Percentiles rank a stretch among this genome's conserved stretches.
phyloP scores from a whole-genome alignment of 108 stramenopile species.

The Chaetoceros muelleri region DNA sequence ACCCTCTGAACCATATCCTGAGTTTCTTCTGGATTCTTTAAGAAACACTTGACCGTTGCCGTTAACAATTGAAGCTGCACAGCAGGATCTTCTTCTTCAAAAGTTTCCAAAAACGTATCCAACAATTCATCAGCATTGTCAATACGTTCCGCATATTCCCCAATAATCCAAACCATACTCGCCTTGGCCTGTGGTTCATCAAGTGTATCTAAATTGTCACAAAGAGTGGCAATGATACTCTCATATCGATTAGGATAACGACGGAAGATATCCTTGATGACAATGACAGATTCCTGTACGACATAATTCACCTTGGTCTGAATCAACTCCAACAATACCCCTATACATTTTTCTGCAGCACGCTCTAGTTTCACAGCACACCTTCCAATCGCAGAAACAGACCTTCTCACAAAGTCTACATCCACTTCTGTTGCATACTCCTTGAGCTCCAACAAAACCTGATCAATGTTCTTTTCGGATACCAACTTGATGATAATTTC shows the following conservation, averaged over 20 bases:
- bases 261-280: conserved; percentile 99
- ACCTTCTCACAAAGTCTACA: conserved; percentile 96
- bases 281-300: conserved; percentile 97
- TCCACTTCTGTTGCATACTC: conserved; percentile 99
- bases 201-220: conserved; percentile 96
- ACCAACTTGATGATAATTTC: conserved; percentile 99
- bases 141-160: conserved; percentile 99
- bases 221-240: conserved; percentile 94
- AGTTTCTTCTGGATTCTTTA: conserved; percentile 95
- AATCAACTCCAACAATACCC: conserved; percentile 95
- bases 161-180: conserved; percentile 99
- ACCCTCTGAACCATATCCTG: conserved; percentile 98
- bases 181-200: conserved; percentile 99
- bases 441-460: conserved; percentile 95
- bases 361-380: conserved; percentile 98
- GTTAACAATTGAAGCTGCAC: conserved; percentile 98
- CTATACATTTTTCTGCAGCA: conserved; percentile 97
- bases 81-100: conserved; percentile 90
- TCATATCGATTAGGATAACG: conserved; percentile 99
- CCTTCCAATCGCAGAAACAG: conserved; percentile 97
- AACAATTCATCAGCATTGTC: conserved; percentile 99
- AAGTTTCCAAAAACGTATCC: conserved; percentile 94
- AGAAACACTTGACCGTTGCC: conserved; percentile 98
- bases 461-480: conserved; percentile 93
- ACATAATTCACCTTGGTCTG: conserved; percentile 99